These are phyloP conservation scores for Didymella lethalis DNA, from an alignment of 2,329 filamentous ascomycete species.

Conservation along the genomic window DNA sequence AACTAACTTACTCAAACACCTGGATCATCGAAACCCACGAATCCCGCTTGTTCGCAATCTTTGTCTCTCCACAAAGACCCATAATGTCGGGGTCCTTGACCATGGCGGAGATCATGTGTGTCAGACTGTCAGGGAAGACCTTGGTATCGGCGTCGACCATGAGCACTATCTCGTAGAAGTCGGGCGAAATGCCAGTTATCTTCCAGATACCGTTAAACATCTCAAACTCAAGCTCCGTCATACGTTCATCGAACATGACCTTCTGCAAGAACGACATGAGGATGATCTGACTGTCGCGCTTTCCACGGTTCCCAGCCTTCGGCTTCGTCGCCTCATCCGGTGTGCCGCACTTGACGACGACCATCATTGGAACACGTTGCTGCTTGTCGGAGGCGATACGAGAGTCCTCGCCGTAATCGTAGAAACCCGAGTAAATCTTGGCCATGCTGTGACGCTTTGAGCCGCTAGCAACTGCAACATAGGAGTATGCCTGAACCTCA, in stretches of 20 bases:
- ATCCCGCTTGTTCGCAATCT: conserved; percentile 97
- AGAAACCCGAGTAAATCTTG: conserved; percentile 97
- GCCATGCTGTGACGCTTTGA: conserved; percentile 99
- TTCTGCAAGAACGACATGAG: conserved; percentile 99
- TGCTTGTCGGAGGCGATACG: conserved; percentile 84
- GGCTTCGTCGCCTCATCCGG: conserved; percentile 80
- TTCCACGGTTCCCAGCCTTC: conserved; percentile 96
- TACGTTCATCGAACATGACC: conserved; percentile 99
- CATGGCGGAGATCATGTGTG: conserved; percentile 99
- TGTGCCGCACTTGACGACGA: conserved; percentile 94
- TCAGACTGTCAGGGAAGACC: conserved; percentile 96
- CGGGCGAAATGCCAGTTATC: conserved; percentile 95
- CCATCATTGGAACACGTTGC: conserved; percentile 97
- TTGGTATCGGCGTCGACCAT: conserved; percentile 99
- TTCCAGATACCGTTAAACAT: conserved; percentile 99
- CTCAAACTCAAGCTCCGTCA: conserved; percentile 98
- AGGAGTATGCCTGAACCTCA: conserved; percentile 89
- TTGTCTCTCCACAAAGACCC: conserved; percentile 98
- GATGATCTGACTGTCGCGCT: conserved; percentile 98
- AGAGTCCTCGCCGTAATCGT: conserved; percentile 88
- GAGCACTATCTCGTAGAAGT: conserved; percentile 97
- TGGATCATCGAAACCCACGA: conserved; percentile 98
- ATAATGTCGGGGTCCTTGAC: conserved; percentile 99
- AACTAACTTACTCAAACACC: conserved; percentile 78
- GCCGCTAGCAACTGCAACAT: conserved; percentile 93